A percentile compares a stretch with the other conserved stretches of the same genome.
Conservation (phyloP, 768 basidiomycete genomes). For the Tylopilus vinaceipallidus region DNA sequence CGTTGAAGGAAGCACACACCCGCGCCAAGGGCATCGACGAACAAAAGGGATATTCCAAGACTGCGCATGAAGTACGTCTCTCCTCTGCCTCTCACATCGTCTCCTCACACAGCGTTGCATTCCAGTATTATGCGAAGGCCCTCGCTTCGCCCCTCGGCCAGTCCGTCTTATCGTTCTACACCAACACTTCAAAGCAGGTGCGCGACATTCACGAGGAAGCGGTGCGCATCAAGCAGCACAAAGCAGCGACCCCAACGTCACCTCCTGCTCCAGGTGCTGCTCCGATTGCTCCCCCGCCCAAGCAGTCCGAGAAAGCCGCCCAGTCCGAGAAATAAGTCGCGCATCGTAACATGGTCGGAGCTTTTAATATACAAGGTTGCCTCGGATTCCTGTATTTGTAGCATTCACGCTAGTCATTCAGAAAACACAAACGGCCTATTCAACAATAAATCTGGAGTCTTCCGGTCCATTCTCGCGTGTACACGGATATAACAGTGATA, state of each 20-base stretch:
- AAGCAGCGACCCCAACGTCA: slow-evolving; percentile 29
- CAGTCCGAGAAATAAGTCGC: neutral
- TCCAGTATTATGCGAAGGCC: slow-evolving; percentile 76
- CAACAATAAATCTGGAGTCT: too few species aligned
- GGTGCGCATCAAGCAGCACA: slow-evolving; percentile 70
- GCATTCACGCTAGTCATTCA: slow-evolving; percentile 2
- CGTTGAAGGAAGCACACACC: slow-evolving; percentile 58
- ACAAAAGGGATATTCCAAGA: slow-evolving; percentile 72
- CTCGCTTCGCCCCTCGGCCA: slow-evolving; percentile 74
- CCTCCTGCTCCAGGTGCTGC: slow-evolving; percentile 3
- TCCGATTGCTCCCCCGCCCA: slow-evolving; percentile 1
- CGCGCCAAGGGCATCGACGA: slow-evolving; percentile 78
- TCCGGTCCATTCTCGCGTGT: too few species aligned
- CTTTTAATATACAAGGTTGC: neutral
- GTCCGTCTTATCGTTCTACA: slow-evolving; percentile 81
- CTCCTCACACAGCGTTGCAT: neutral
- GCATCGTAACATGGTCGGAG: neutral
- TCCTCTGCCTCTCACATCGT: neutral
- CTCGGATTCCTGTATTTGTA: slow-evolving; percentile 10
- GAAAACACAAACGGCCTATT: neutral
- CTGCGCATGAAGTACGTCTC: slow-evolving; percentile 58
- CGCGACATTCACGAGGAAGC: slow-evolving; percentile 94
- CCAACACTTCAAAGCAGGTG: slow-evolving; percentile 83
- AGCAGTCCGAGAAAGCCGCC: slow-evolving; percentile 11
- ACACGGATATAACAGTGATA: too few species aligned